phyloP scores from a whole-genome alignment of 768 basidiomycete species.

The Coprinellus micaceus region DNA sequence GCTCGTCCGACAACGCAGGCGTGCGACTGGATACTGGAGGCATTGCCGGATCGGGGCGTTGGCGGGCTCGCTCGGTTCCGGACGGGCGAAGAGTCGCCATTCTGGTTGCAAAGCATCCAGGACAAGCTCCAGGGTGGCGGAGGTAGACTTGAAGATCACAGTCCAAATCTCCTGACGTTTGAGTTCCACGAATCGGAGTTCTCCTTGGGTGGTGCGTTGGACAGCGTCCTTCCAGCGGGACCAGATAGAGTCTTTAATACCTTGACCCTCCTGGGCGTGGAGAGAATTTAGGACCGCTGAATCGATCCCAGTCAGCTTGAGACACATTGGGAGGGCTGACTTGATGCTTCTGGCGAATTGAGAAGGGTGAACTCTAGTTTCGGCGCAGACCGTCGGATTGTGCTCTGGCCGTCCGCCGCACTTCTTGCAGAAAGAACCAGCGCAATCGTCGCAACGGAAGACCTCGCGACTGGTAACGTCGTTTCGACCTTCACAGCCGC shows the following conservation, averaged over 20 bases:
- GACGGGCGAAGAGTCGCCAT: conserved; percentile 80
- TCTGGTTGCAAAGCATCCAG: conserved; percentile 76
- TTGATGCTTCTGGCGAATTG: conserved; percentile 77
- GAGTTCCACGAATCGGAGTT: conserved; percentile 79
- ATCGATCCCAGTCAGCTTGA: conserved; percentile 53
- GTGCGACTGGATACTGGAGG: conserved; percentile 72
- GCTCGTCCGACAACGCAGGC: conserved; percentile 53
- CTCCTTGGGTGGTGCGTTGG: conserved; percentile 49
- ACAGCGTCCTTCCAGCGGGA: conserved; percentile 65
- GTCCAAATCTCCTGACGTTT: conserved; percentile 90
- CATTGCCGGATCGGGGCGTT: conserved; percentile 71
- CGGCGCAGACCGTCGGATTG: conserved; percentile 57
- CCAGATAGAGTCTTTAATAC: conserved; percentile 61
- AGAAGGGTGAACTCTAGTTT: conserved; percentile 66
- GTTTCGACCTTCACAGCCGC: conserved; percentile 86
- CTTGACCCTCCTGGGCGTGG: conserved; percentile 33
- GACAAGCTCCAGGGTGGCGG: conserved; percentile 69
- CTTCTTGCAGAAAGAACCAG: conserved; percentile 73
- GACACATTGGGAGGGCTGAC: conserved; percentile 81
- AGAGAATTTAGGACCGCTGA: conserved; percentile 50
- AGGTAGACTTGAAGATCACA: conserved; percentile 68
- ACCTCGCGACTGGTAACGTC: conserved; percentile 68
- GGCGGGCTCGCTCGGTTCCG: conserved; percentile 63
- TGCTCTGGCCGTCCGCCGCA: conserved; percentile 93
- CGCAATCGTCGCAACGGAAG: conserved; percentile 72